These are phyloP conservation scores for Cladosporium oxysporum DNA, from an alignment of 2,329 filamentous ascomycete species.

Conservation along the genomic window DNA sequence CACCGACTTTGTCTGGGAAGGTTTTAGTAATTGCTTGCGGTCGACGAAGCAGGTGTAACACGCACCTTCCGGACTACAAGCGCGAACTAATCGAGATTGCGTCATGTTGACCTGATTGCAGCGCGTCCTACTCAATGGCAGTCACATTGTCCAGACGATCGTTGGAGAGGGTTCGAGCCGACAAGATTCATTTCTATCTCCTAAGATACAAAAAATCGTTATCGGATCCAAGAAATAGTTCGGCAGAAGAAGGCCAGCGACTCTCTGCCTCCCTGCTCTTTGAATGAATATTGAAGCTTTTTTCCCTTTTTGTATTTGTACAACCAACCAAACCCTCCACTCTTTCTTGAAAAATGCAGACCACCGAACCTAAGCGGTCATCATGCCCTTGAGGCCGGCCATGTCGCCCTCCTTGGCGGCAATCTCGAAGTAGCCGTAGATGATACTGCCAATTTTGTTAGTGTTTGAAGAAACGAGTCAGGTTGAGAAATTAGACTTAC, in stretches of 20 bases:
- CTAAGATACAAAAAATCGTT: conserved; percentile 6
- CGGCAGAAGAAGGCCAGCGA: background rate
- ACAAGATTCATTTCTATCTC: conserved; percentile 7
- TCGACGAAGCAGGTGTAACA: too few species aligned
- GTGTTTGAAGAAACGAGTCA: background rate
- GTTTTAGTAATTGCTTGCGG: too few species aligned
- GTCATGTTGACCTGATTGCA: too few species aligned
- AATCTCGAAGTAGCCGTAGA: conserved; percentile 99
- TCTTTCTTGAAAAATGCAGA: conserved; percentile 27
- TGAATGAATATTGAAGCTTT: background rate
- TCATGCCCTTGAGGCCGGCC: conserved; percentile 70
- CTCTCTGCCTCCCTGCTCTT: background rate
- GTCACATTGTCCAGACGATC: background rate
- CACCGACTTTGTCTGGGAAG: too few species aligned
- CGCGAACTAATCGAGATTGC: too few species aligned
- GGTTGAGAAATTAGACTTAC: conserved; percentile 60
- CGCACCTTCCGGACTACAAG: too few species aligned
- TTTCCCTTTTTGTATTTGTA: conserved; percentile 18
- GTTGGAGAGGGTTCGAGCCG: background rate
- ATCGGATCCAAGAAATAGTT: conserved; percentile 1
- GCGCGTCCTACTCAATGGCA: background rate
- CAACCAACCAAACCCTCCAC: conserved; percentile 11
- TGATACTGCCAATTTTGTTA: conserved; percentile 68
- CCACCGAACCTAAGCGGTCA: conserved; percentile 38
- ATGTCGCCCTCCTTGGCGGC: conserved; percentile 98